Percentiles rank a stretch among this genome's conserved stretches.
These are phyloP conservation scores for Aeminium ludgeri DNA, from an alignment of 495 filamentous ascomycete species.

Conservation along the genomic window DNA sequence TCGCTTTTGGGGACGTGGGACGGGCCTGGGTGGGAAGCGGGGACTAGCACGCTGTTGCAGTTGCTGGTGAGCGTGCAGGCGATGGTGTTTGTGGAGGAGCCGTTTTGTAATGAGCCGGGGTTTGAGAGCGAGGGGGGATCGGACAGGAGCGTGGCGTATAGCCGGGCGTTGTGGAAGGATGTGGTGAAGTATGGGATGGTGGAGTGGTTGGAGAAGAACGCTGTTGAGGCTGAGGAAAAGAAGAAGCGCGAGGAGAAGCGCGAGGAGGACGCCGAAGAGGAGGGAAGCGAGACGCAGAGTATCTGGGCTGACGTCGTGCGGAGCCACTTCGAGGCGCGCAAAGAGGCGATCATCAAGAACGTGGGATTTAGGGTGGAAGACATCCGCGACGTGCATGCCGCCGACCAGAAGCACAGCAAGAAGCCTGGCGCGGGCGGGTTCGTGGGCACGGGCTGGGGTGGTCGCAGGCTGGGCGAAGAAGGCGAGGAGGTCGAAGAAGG, in stretches of 20 bases:
- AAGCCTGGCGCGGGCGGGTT: too few relatives aligned
- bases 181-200: slow-evolving; percentile 10
- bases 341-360: neutral
- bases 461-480: too few relatives aligned
- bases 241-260: too few relatives aligned
- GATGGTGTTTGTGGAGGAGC: slow-evolving; percentile 42
- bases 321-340: neutral
- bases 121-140: slow-evolving; percentile 17
- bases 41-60: slow-evolving; percentile 38
- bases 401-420: too few relatives aligned
- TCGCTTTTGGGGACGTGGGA: slow-evolving; percentile 43
- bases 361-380: neutral
- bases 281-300: neutral
- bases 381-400: neutral
- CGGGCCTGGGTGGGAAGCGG: slow-evolving; percentile 36
- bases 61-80: slow-evolving; percentile 44
- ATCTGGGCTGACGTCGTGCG: neutral
- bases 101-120: slow-evolving; percentile 43
- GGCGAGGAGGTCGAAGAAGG: too few relatives aligned
- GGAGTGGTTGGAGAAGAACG: slow-evolving; percentile 6
- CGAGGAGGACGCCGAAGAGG: too few relatives aligned
- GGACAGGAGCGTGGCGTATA: slow-evolving; percentile 3
- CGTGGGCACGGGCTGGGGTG: too few relatives aligned
- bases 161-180: neutral
- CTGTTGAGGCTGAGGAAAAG: too few relatives aligned